Conservation (phyloP, 306 rosid species). For the Bauhinia variegata region DNA sequence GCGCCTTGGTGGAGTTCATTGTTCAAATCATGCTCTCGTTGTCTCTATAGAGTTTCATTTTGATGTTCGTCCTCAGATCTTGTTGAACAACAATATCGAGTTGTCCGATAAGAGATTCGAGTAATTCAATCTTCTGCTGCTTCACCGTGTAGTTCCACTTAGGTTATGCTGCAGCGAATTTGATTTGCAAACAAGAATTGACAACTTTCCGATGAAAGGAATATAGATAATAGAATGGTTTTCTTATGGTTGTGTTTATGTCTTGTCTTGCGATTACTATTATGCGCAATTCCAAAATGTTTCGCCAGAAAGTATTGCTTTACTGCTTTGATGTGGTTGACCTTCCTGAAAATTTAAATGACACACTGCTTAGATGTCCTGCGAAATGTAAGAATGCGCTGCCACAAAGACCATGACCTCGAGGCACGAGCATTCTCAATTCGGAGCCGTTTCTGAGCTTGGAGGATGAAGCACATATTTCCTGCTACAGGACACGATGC, state of each 20-base stretch:
- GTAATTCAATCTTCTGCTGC: background rate
- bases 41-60: slow-evolving; percentile 42
- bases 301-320: background rate
- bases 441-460: no score
- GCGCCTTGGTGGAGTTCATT: slow-evolving; percentile 44
- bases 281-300: background rate
- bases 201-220: background rate
- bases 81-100: slow-evolving; percentile 14
- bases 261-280: no score
- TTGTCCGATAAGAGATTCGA: no score
- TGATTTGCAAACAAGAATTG: background rate
- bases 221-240: background rate
- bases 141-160: background rate
- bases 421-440: no score
- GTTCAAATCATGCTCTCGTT: slow-evolving; percentile 49
- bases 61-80: slow-evolving; percentile 30
- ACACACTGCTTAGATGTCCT: no score
- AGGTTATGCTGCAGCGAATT: background rate
- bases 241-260: background rate
- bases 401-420: no score
- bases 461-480: no score
- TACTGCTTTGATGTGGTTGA: slow-evolving; percentile 26
- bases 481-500: no score
- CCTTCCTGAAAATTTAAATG: no score
- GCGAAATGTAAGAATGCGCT: no score